Evolutionary conservation across 2,329 filamentous ascomycete genomes (phyloP), one percentile per base, ranked within the genome.

Genomic region (Apiospora phragmitis): DNA sequence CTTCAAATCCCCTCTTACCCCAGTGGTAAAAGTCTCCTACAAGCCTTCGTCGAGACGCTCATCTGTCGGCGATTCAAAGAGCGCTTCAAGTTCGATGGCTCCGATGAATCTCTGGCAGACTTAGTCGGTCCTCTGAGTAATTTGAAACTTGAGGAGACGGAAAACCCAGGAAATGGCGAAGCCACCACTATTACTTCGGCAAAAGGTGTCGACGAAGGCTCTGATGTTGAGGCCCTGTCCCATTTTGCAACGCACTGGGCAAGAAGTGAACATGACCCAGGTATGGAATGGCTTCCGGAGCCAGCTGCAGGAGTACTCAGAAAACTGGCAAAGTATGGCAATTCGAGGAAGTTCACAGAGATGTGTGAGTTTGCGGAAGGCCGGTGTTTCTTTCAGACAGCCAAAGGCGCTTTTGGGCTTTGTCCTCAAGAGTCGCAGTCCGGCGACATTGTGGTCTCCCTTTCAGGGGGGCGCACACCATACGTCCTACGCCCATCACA

Each of bases 191-290:
- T 9, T 16, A 24, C 29, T 1, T 21, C 55, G 16, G 32, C 55
- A n/a, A 62, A 38, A 24, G 4, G 18, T n/a, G 32, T 38, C 9
- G 55, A 45, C 16, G 59, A 35, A 24, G 51, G 68, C 18, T 59
- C 68, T 26, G 68, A 69, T 43, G 29, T 67, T 21, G 41, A 69
- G 42, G 38, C 59, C 38, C 29, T 69, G 41, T 59, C 68, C 24
- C 41, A 69, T 26, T 69, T 69, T 16, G 68, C 68, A 18, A 59
- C 68, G 9, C 68, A 69, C 41, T 69, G 68, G 68, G 68, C 26
- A 32, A 7, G 18, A 1, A 45, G 55, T 24, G 32, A 29, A 38
- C 35, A 41, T 18, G 68, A 69, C 18, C 68, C 59, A 4, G 29
- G 67, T 4, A 69, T 69, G 42, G 35, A 24, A 21, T 69, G 68